Evolutionary conservation across 108 stramenopile species (phyloP).

Genomic region (Skeletonema tropicum): DNA sequence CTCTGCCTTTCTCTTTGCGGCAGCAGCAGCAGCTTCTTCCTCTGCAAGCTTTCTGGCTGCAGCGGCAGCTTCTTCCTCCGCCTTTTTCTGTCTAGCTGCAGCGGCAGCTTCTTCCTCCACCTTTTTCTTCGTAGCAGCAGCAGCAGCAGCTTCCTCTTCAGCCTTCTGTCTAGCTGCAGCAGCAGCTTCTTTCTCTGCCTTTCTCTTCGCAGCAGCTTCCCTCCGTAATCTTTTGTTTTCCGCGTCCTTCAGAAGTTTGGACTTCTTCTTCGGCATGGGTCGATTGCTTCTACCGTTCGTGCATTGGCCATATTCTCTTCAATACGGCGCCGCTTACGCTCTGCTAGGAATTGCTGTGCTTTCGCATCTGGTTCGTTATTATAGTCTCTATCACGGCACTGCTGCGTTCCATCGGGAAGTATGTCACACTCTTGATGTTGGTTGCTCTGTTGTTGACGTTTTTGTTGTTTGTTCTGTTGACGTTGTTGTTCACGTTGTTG

Average conservation of each 20-base stretch:
- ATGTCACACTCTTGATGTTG: conserved; percentile 22
- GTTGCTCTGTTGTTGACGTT: conserved; percentile 9
- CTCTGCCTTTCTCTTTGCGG: too few species aligned
- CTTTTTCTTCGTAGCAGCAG: too few species aligned
- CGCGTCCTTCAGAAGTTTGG: not conserved
- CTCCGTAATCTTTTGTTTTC: not conserved
- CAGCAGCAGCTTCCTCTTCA: too few species aligned
- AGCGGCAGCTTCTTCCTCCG: too few species aligned
- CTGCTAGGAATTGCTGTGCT: conserved; percentile 19
- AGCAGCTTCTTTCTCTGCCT: too few species aligned
- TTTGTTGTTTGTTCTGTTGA: conserved; percentile 10
- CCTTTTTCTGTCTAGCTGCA: too few species aligned
- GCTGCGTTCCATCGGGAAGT: conserved; percentile 20
- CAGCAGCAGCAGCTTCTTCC: too few species aligned
- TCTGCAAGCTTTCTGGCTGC: too few species aligned
- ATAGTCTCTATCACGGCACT: conserved; percentile 7
- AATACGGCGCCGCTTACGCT: conserved; percentile 20
- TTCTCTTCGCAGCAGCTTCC: not conserved
- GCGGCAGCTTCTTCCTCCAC: too few species aligned
- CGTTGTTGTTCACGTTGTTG: conserved; percentile 3
- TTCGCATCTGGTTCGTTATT: conserved; percentile 5
- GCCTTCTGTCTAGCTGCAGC: too few species aligned
- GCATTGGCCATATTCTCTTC: conserved; percentile 35
- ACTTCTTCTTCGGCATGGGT: not conserved
- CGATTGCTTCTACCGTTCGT: conserved; percentile 14